phyloP scores from a whole-genome alignment of 192 early-diverging fungal genomes.

The Rhizoclosmatium globosum region DNA sequence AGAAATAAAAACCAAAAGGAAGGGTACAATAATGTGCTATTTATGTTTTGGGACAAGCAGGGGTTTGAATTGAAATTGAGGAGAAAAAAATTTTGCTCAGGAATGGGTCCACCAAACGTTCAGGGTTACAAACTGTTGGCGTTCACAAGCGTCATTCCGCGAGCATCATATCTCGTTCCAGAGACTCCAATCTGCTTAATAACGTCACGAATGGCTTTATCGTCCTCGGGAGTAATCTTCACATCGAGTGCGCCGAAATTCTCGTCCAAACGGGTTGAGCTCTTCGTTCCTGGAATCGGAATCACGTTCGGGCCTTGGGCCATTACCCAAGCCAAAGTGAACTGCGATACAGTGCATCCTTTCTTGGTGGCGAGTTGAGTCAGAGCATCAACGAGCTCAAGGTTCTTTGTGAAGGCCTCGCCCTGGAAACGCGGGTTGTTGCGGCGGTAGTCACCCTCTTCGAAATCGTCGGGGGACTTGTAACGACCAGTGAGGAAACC shows the following conservation, averaged over 20 bases:
- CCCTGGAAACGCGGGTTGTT: slow-evolving; percentile 63
- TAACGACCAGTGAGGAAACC: slow-evolving; percentile 75
- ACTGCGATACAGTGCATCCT: slow-evolving; percentile 57
- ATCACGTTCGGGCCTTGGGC: slow-evolving; percentile 55
- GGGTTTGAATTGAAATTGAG: too few species aligned
- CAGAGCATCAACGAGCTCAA: slow-evolving; percentile 48
- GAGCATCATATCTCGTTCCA: slow-evolving; percentile 47
- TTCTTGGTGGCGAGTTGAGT: slow-evolving; percentile 51
- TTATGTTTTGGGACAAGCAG: too few species aligned
- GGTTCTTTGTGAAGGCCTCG: slow-evolving; percentile 68
- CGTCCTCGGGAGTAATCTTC: slow-evolving; percentile 50
- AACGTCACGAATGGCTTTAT: slow-evolving; percentile 41
- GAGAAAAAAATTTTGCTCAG: too few species aligned
- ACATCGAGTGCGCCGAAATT: slow-evolving; percentile 47
- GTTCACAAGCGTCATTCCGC: slow-evolving; percentile 31
- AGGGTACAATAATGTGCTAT: too few species aligned
- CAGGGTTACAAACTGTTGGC: too few species aligned
- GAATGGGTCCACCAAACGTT: too few species aligned
- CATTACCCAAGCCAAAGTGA: slow-evolving; percentile 73
- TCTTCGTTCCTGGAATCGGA: slow-evolving; percentile 58
- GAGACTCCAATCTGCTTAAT: slow-evolving; percentile 39
- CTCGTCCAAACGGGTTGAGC: slow-evolving; percentile 43
- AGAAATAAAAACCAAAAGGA: too few species aligned
- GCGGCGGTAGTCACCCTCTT: slow-evolving; percentile 59
- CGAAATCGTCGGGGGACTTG: slow-evolving; percentile 61